Percentiles rank a stretch among this genome's conserved stretches.
Evolutionary conservation across 768 basidiomycete genomes (phyloP).

Genomic region (Pholiota conissans): DNA sequence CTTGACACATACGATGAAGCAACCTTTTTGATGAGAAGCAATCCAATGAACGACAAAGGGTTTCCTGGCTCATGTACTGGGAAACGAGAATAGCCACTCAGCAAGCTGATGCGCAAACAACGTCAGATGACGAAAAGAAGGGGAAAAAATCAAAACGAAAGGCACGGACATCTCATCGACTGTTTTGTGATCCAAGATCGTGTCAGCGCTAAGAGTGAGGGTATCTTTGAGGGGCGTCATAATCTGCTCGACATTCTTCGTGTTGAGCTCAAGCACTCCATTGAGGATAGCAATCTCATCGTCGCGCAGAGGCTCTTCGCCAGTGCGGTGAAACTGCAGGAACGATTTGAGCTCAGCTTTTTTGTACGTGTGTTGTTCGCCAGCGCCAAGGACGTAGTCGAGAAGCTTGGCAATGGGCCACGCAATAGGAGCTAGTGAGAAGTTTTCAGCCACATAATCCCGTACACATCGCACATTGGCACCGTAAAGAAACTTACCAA

Average conservation of each 20-base stretch:
- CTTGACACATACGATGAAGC: too few relatives aligned
- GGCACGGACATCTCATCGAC: constrained; percentile 68
- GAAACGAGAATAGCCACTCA: constrained; percentile 91
- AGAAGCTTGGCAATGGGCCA: constrained; percentile 82
- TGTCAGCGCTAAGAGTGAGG: constrained; percentile 75
- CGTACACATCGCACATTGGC: too few relatives aligned
- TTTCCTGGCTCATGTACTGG: constrained; percentile 80
- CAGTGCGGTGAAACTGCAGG: constrained; percentile 75
- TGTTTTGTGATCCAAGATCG: constrained; percentile 73
- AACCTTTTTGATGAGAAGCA: constrained; percentile 84
- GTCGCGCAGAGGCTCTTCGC: constrained; percentile 76
- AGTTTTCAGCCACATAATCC: neutral
- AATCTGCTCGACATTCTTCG: constrained; percentile 72
- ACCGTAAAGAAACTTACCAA: constrained; percentile 34
- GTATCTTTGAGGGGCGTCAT: constrained; percentile 91
- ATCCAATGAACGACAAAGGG: constrained; percentile 71
- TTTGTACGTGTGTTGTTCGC: constrained; percentile 76
- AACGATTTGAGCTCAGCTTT: constrained; percentile 81
- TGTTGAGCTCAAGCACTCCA: constrained; percentile 76
- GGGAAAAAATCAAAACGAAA: neutral
- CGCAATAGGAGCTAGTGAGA: constrained; percentile 65
- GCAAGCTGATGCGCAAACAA: constrained; percentile 37
- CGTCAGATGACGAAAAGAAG: constrained; percentile 1
- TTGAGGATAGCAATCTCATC: constrained; percentile 83
- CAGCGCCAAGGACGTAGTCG: constrained; percentile 75